Base-by-base conservation (phyloP, 345 rosid species). In the Xanthoceras sorbifolium region DNA sequence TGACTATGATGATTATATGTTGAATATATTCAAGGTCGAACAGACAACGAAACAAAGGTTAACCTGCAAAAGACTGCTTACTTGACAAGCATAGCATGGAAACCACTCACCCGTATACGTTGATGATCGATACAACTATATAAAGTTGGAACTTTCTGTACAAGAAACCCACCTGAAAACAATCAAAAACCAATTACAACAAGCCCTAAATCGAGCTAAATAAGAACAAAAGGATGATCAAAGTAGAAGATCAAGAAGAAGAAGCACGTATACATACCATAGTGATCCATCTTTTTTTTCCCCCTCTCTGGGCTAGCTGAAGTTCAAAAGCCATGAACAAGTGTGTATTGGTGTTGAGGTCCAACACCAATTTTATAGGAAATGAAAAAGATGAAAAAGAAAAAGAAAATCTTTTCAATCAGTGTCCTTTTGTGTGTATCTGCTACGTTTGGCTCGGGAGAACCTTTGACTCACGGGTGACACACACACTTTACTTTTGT, bases 41-140 rank as follows among this genome's bases (percentile, higher is more conserved):
- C 89, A 86, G 89, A 86, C 89, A 86, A 86, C 80, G 89, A 86
- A 76, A 79, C 67, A 71, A 68, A 84, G 86, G 79, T 69, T 68
- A 67, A 69, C 69, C 67, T 59, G 81, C 82, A 82, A 80, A 82
- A 78, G 87, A 84, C 83, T 74, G 78, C 38, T 84, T 76, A 78
- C 80, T 83, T 85, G 85, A 80, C 85, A 83, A 81, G 85, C 28
- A 65, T 78, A 67, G 86, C 90, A 89, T 73, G 86, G 90, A 86
- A 78, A 60, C 48, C 85, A 84, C 88, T 82, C 87, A 87, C 90
- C 89, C 73, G 65, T 44, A n/a, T 15, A 28, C 2, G 25, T 18
- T 48, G n/a, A 3, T 14, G 18, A 14, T 48, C 54, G 3, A n/a
- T n/a, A 17, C 3, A 48, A 3, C 55, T 59, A 36, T 23, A 18